Conservation (phyloP, 768 basidiomycete species). For the Podaxis carcinomalis region DNA sequence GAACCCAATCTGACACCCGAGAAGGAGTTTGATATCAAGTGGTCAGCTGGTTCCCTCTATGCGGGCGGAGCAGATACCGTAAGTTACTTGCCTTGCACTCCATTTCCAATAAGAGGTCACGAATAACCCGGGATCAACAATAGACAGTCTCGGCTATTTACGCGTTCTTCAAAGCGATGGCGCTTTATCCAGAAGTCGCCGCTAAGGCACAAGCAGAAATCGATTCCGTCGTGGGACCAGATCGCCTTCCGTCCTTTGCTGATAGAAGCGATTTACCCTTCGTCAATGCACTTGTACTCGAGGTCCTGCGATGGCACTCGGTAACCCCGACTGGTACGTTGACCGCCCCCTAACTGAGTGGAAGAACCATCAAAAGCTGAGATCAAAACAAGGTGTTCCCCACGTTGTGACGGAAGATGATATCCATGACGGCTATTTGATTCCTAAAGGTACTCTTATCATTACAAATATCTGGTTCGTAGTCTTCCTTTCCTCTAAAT, state of each 20-base stretch:
- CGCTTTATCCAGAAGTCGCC: conserved; percentile 33
- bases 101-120: too few relatives aligned
- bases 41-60: conserved; percentile 44
- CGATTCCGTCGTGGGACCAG: conserved; percentile 34
- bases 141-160: conserved; percentile 36
- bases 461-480: conserved; percentile 30
- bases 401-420: conserved; percentile 41
- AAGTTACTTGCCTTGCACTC: conserved; percentile 10
- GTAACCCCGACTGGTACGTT: conserved; percentile 28
- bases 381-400: conserved; percentile 26
- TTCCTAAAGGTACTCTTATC: conserved; percentile 37
- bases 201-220: conserved; percentile 38
- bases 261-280: conserved; percentile 39
- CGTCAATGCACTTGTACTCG: conserved; percentile 32
- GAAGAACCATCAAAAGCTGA: conserved; percentile 10
- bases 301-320: conserved; percentile 32
- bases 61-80: conserved; percentile 41
- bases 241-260: conserved; percentile 33
- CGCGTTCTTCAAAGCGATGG: conserved; percentile 37
- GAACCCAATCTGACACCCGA: conserved; percentile 23
- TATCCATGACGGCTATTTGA: conserved; percentile 37
- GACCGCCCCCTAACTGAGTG: neutral
- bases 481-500: neutral
- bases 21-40: conserved; percentile 36
- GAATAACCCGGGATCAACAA: neutral